Base-by-base conservation (phyloP, 2,329 filamentous ascomycete genomes). In the Aspergillus japonicus region DNA sequence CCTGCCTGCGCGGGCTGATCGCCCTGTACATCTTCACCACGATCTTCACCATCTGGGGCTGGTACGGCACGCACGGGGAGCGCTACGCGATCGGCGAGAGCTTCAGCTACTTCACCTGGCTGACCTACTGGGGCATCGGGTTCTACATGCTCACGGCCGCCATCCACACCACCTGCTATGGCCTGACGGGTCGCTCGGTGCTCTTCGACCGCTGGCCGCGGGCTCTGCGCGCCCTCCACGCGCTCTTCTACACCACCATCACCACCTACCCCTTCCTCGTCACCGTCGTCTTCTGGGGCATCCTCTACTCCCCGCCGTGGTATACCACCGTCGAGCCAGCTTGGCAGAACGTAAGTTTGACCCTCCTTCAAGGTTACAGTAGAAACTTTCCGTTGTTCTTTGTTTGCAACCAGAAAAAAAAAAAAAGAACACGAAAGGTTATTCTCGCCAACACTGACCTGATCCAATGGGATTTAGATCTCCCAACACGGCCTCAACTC, bases 51-150 rank as follows among this genome's bases (percentile, higher is more conserved):
- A 84, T 85, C 71, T 85, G 92, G 71, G 87, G 81, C 62, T 90
- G 84, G 81, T 77, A 85, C 61, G 87, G 86, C 69, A 77, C 80
- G n/a, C 81, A 85, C 71, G 72, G 75, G 35, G 63, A 82, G 52
- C 82, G 81, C 70, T 64, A 70, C 35, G 70, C 69, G 1, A 83
- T 85, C 26, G 77, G 80, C 55, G 75, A 80, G 50, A 83, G 82
- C 50, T 95, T 96, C 79, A 91, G 87, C 68, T 96, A 86, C 81
- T 96, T 96, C 80, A 96, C 92, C 29, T 81, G 87, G 69, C 80
- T 95, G 60, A 91, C 89, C 10, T 95, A 89, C 81, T 95, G 90
- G 90, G 90, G 90, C 2, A 77, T 94, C 39, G 87, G 85, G 24
- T 94, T 93, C 78, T 96, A 96, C 81, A 88, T 89, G 72, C 80